Conservation (phyloP, 768 basidiomycete genomes). For the Naganishia vishniacii region DNA sequence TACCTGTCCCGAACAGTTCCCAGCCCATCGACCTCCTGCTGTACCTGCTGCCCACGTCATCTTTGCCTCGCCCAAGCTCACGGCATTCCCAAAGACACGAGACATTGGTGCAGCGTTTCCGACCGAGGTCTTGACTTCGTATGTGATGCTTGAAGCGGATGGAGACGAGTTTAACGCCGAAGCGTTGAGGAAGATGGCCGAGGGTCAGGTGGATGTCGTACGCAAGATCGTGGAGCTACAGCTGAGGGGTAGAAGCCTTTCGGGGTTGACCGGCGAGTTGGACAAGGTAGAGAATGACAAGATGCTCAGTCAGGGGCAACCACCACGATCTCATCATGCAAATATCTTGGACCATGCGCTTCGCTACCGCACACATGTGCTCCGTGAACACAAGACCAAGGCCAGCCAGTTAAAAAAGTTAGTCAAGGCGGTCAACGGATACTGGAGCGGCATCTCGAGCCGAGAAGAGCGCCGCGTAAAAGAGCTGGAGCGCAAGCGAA, state of each 20-base stretch:
- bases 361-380: slow-evolving; percentile 42
- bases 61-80: not conserved
- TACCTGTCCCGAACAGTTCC: not conserved
- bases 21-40: not conserved
- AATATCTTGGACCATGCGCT: slow-evolving; percentile 48
- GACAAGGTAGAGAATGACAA: not conserved
- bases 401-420: slow-evolving; percentile 53
- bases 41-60: not conserved
- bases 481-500: slow-evolving; percentile 64
- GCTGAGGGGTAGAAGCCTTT: not conserved
- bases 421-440: slow-evolving; percentile 61
- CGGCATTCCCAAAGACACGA: not conserved
- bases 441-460: slow-evolving; percentile 67
- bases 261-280: not conserved
- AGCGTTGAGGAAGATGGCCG: not conserved
- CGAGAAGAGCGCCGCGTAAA: slow-evolving; percentile 59
- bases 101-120: not conserved
- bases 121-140: not conserved
- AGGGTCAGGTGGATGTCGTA: not conserved
- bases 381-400: slow-evolving; percentile 50
- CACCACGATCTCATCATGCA: slow-evolving; percentile 45
- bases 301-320: not conserved
- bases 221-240: not conserved
- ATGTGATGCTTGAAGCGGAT: not conserved
- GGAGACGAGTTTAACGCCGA: not conserved